Evolutionary conservation across 495 filamentous ascomycete genomes (phyloP), one percentile per base, ranked within the genome.

Genomic region (Xylaria palmicola): DNA sequence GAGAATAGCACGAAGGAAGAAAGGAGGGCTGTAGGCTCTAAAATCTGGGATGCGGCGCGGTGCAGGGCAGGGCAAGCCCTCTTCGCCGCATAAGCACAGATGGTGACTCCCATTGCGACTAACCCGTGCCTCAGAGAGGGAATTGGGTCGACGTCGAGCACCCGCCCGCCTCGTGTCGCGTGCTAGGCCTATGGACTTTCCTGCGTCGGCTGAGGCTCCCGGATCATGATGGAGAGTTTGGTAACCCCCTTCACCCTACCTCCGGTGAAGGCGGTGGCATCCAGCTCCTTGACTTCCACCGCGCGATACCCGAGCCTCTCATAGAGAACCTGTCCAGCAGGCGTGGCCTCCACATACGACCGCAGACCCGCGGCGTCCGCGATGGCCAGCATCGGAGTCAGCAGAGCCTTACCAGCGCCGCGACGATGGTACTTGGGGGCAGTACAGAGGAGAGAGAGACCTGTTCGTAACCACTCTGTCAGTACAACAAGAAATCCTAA

Each of bases 341-440:
- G 64, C 7, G 72, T 75, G 15, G 75, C 73, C 59, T 77, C 72
- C 1, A 75, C 50, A 53, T 71, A 77, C 6, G 53, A 44, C 34
- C 59, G 66, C 20, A 73, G 58, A 15, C 65, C 66, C 2, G 60
- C 53, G 12, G 58, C 41, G 36, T 74, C 72, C 6, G 74, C 65
- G 8, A 75, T 62, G 6, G 59, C 62, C 6, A 77, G 48, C 56
- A 72, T 69, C 12, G 62, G 64, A 34, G 36, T 32, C 10, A 77
- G 62, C 19, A 77, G 60, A 19, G 64, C 66, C 52, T 63, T 65
- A 19, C 62, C 74, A 9, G 70, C 71, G 8, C 75, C 75, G 36
- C 62, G 69, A 41, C 73, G 63, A 51, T 72, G 62, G 26, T 76
- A 73, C 17, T 71, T 72, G 4, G 80, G 78, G 20, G 67, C 62